These are phyloP conservation scores for Inga leiocalycina DNA, from an alignment of 306 rosid genomes.

Conservation along the genomic window DNA sequence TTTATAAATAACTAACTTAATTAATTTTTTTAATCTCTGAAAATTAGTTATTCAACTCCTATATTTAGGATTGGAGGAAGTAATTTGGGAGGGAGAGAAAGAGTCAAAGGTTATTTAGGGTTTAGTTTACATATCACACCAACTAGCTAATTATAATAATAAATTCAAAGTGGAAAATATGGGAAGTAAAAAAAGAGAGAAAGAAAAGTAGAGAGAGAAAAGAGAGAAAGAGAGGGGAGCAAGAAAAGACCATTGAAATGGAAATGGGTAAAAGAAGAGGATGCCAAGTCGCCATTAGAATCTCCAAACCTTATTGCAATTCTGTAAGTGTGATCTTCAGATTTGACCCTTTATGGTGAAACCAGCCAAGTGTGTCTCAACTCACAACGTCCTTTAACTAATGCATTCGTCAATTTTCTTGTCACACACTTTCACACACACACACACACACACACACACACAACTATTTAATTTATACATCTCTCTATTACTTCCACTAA, in stretches of 20 bases:
- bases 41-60: no score
- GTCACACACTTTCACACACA: not conserved
- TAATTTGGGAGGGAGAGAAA: not conserved
- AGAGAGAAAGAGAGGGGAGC: not conserved
- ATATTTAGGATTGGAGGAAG: no score
- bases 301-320: slow-evolving; percentile 37
- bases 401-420: slow-evolving; percentile 37
- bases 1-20: no score
- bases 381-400: slow-evolving; percentile 36
- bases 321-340: slow-evolving; percentile 22
- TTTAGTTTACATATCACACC: slow-evolving; percentile 24
- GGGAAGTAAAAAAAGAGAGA: not conserved
- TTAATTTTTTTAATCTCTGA: no score
- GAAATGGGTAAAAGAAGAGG: slow-evolving; percentile 32
- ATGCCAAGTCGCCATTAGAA: slow-evolving; percentile 32
- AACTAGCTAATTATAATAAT: not conserved
- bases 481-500: not conserved
- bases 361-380: slow-evolving; percentile 34
- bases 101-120: slow-evolving; percentile 21
- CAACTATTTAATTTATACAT: not conserved
- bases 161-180: not conserved
- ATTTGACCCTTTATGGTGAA: slow-evolving; percentile 34
- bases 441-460: not conserved
- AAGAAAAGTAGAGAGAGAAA: not conserved
- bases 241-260: slow-evolving; percentile 40